A percentile compares a stretch with the other conserved stretches of the same genome.
These are phyloP conservation scores for Ilex paraguariensis DNA, from an alignment of 305 asterid genomes.

Conservation along the genomic window DNA sequence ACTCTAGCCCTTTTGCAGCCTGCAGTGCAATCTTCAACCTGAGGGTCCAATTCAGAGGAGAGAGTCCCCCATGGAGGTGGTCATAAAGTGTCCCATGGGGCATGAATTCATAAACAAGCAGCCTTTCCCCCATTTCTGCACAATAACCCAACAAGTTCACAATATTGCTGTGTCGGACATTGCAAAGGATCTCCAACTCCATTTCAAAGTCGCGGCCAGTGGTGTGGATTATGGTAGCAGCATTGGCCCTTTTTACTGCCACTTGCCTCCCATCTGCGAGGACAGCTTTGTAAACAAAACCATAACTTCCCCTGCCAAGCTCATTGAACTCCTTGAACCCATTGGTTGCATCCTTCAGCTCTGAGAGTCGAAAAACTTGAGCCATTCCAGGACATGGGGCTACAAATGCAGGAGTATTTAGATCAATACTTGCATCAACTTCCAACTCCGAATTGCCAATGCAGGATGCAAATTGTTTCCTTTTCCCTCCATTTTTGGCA, in stretches of 20 bases:
- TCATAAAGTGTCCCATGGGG: constrained; percentile 91
- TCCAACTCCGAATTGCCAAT: constrained; percentile 31
- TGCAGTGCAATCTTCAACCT: constrained; percentile 77
- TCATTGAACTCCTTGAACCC: constrained; percentile 97
- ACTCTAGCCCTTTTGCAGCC: constrained; percentile 83
- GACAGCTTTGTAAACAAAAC: constrained; percentile 83
- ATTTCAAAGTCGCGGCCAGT: constrained; percentile 73
- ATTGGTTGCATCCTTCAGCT: constrained; percentile 83
- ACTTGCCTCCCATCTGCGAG: constrained; percentile 83
- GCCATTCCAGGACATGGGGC: constrained; percentile 67
- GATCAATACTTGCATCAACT: constrained; percentile 31
- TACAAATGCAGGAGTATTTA: constrained; percentile 36
- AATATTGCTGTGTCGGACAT: constrained; percentile 59
- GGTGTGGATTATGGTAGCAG: constrained; percentile 90
- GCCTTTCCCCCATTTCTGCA: constrained; percentile 93
- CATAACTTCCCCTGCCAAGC: constrained; percentile 94
- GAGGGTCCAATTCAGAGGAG: constrained; percentile 65
- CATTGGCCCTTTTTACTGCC: constrained; percentile 92
- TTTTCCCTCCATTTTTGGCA: constrained; percentile 28
- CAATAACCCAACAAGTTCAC: constrained; percentile 90
- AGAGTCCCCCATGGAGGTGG: constrained; percentile 86
- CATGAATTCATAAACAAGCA: constrained; percentile 82
- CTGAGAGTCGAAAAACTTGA: constrained; percentile 89
- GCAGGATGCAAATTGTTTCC: constrained; percentile 27
- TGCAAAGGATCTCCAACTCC: constrained; percentile 86